Conservation (phyloP, 805 yeast species). For the Myxozyma udenii region DNA sequence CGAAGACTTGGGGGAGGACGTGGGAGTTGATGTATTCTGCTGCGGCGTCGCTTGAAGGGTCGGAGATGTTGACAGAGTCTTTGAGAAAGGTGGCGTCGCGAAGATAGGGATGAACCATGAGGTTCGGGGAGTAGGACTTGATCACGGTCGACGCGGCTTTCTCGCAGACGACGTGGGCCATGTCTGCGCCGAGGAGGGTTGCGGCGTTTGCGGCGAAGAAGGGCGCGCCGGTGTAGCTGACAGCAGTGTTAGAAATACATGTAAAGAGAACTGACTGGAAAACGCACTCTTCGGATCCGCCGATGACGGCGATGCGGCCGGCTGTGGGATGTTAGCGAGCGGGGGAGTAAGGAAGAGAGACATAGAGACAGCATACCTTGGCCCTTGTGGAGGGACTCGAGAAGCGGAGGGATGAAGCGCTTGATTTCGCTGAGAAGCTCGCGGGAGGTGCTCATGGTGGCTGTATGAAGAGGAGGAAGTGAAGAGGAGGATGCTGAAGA, state of each 20-base stretch:
- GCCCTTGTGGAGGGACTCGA: slow-evolving; percentile 76
- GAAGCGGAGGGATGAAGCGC: slow-evolving; percentile 70
- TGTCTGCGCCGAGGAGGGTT: slow-evolving; percentile 79
- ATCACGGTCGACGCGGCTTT: slow-evolving; percentile 71
- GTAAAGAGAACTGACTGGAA: background rate
- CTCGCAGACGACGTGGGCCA: slow-evolving; percentile 89
- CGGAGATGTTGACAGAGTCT: background rate
- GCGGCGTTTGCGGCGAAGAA: slow-evolving; percentile 84
- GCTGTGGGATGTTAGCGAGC: slow-evolving; percentile 37
- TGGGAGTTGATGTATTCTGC: slow-evolving; percentile 30
- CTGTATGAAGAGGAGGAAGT: too few relatives aligned
- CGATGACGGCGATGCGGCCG: slow-evolving; percentile 81
- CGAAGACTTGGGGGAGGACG: slow-evolving; percentile 55
- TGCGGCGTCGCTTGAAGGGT: background rate
- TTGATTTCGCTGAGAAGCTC: slow-evolving; percentile 53
- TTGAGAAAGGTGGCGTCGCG: slow-evolving; percentile 42
- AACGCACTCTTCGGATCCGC: slow-evolving; percentile 81
- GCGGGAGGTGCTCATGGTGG: slow-evolving; percentile 31
- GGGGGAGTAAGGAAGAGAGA: background rate
- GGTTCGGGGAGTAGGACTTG: slow-evolving; percentile 83
- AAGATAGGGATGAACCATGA: slow-evolving; percentile 94
- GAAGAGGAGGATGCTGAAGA: too few relatives aligned
- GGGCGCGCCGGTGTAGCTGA: slow-evolving; percentile 89
- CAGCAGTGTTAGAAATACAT: slow-evolving; percentile 11
- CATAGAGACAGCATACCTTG: slow-evolving; percentile 47